These are phyloP conservation scores for Leishmania gerbilli DNA, from an alignment of 208 protist genomes.

Conservation along the genomic window DNA sequence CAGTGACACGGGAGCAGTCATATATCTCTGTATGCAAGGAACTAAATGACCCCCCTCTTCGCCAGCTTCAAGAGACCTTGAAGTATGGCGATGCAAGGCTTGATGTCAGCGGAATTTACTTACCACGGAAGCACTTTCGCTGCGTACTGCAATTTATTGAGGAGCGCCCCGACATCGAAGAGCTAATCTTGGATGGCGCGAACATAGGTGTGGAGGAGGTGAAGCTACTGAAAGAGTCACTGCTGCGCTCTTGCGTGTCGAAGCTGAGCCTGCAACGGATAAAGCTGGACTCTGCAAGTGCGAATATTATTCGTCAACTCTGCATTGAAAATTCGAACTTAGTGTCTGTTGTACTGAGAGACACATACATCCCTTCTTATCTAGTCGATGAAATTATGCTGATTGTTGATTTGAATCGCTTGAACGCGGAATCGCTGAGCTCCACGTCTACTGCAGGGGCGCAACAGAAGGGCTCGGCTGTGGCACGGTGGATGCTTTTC, in stretches of 20 bases:
- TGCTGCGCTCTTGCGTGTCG: constrained; percentile 42
- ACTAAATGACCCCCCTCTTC: constrained; percentile 9
- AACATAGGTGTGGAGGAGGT: constrained; percentile 32
- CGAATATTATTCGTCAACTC: constrained; percentile 41
- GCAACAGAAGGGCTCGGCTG: constrained; percentile 10
- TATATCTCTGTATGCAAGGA: constrained; percentile 25
- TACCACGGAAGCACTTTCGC: constrained; percentile 45
- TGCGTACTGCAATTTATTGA: constrained; percentile 41
- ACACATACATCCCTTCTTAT: constrained; percentile 35
- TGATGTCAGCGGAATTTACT: constrained; percentile 47
- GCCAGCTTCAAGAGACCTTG: constrained; percentile 13
- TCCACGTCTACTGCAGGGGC: constrained; percentile 3
- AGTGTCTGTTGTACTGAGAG: constrained; percentile 34
- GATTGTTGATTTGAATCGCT: constrained; percentile 49
- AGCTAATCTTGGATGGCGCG: constrained; percentile 52
- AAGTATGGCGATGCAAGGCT: constrained; percentile 5
- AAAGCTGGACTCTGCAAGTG: constrained; percentile 27
- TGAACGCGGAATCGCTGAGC: constrained; percentile 20
- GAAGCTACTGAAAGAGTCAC: constrained; percentile 30
- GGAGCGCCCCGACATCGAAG: constrained; percentile 50
- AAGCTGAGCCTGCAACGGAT: constrained; percentile 47
- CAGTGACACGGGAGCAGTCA: constrained; percentile 1
- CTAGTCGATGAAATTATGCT: constrained; percentile 40
- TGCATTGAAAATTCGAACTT: constrained; percentile 39
- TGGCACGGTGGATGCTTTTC: constrained; percentile 20